Evolutionary conservation across 106 monocot genomes (phyloP).

Genomic region (Hemerocallis citrina): DNA sequence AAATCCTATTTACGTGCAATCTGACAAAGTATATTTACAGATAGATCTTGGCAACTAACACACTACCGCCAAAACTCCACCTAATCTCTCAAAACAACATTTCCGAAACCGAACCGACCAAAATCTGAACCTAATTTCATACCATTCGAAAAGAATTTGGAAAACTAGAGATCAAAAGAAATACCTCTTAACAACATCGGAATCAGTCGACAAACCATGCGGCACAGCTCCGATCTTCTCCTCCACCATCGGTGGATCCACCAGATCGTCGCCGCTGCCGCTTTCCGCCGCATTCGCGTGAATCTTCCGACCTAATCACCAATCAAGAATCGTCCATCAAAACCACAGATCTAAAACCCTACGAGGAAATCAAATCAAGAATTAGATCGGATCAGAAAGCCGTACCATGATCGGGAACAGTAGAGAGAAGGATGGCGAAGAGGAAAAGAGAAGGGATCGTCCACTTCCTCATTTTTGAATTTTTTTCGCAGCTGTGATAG

Average conservation of each 20-base stretch:
- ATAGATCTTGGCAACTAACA: no score
- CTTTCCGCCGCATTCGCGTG: slow-evolving; percentile 77
- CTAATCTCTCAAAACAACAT: no score
- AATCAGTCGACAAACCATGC: slow-evolving; percentile 73
- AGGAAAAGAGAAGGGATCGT: slow-evolving; percentile 40
- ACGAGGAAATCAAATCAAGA: neutral
- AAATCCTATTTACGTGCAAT: no score
- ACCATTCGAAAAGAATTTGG: neutral
- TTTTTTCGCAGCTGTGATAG: no score
- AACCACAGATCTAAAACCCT: no score
- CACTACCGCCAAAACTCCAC: no score
- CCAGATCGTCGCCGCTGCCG: slow-evolving; percentile 37
- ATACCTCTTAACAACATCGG: slow-evolving; percentile 85
- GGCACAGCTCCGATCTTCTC: slow-evolving; percentile 86
- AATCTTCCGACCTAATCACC: slow-evolving; percentile 49
- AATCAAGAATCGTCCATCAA: neutral
- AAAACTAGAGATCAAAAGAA: neutral
- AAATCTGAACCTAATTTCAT: neutral
- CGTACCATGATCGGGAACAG: slow-evolving; percentile 41
- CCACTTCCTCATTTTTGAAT: slow-evolving; percentile 71
- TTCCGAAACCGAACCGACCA: no score
- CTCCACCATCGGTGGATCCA: slow-evolving; percentile 79
- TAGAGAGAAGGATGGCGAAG: slow-evolving; percentile 33
- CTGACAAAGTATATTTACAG: no score
- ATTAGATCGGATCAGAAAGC: neutral